Evolutionary conservation across 768 basidiomycete genomes (phyloP).

Genomic region (Mycena chlorophos): DNA sequence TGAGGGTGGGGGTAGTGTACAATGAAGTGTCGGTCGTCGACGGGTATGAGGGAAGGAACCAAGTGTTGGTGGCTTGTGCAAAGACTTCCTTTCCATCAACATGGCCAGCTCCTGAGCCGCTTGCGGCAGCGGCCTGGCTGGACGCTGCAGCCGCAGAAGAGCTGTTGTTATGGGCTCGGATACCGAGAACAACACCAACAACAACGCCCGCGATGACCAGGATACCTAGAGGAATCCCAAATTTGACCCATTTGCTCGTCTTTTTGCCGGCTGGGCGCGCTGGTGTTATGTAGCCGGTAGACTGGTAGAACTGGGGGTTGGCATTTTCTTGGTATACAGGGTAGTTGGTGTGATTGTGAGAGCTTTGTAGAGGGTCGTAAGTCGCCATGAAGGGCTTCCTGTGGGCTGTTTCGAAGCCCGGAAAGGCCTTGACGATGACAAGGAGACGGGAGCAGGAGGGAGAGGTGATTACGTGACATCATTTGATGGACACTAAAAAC

Average conservation of each 20-base stretch:
- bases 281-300: conserved; percentile 62
- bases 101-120: conserved; percentile 56
- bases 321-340: background rate
- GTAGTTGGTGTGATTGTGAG: background rate
- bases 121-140: conserved; percentile 44
- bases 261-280: conserved; percentile 47
- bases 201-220: conserved; percentile 67
- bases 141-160: conserved; percentile 40
- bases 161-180: conserved; percentile 47
- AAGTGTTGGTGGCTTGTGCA: conserved; percentile 76
- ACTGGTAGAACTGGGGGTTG: conserved; percentile 13
- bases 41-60: conserved; percentile 84
- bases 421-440: no score
- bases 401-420: no score
- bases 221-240: conserved; percentile 67
- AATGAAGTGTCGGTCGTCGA: conserved; percentile 82
- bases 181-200: conserved; percentile 73
- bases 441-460: background rate
- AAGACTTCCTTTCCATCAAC: conserved; percentile 50
- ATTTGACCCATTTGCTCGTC: conserved; percentile 71
- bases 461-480: background rate
- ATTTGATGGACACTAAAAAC: background rate
- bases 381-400: background rate
- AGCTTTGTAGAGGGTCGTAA: conserved; percentile 10
- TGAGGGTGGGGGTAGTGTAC: conserved; percentile 72